phyloP scores from a whole-genome alignment of 768 basidiomycete genomes.

The Dictyophora rubrovolvata region DNA sequence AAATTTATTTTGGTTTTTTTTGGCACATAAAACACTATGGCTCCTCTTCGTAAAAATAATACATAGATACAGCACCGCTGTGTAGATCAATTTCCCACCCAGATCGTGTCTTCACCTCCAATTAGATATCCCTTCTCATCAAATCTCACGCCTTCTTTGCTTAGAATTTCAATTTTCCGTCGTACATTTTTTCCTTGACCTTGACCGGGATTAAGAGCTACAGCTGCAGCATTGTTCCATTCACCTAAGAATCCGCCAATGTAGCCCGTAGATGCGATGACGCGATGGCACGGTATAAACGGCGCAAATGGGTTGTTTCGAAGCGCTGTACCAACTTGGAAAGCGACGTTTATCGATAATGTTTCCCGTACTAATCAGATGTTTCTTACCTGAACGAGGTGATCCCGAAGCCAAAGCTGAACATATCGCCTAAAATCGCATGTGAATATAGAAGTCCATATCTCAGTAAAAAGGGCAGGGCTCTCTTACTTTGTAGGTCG shows the following conservation, averaged over 20 bases:
- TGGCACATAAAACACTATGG: too few relatives aligned
- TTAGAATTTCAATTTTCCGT: slow-evolving; percentile 40
- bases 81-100: neutral
- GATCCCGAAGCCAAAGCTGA: slow-evolving; percentile 42
- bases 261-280: slow-evolving; percentile 50
- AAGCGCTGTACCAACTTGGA: slow-evolving; percentile 52
- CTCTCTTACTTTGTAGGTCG: slow-evolving; percentile 37
- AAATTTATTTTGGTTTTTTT: too few relatives aligned
- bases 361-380: neutral
- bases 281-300: slow-evolving; percentile 58
- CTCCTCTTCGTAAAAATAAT: too few relatives aligned
- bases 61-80: too few relatives aligned
- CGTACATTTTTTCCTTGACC: slow-evolving; percentile 27
- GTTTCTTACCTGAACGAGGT: slow-evolving; percentile 48
- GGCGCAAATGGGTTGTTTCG: slow-evolving; percentile 60
- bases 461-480: neutral
- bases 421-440: slow-evolving; percentile 27
- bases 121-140: slow-evolving; percentile 33
- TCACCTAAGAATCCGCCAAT: slow-evolving; percentile 58
- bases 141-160: slow-evolving; percentile 45
- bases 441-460: neutral
- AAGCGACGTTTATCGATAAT: neutral
- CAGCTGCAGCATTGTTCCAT: slow-evolving; percentile 36
- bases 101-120: slow-evolving; percentile 7
- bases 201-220: neutral